Conservation (phyloP, 176 grass and related monocot species). For the Musa schizocarpa region DNA sequence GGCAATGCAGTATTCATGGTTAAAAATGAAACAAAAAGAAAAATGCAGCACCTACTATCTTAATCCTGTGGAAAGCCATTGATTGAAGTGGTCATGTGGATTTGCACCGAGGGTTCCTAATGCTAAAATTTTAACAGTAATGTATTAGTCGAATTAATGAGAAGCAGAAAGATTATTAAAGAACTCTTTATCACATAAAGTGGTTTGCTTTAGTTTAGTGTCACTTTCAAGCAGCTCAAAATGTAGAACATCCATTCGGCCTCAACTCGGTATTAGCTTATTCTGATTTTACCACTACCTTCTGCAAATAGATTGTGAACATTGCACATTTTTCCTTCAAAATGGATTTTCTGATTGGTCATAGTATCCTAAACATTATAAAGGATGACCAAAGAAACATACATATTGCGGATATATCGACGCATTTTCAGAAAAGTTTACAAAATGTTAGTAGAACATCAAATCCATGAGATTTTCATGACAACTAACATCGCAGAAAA, state of each 20-base stretch:
- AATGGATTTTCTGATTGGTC: background rate
- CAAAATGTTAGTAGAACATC: no score
- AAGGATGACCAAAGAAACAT: background rate
- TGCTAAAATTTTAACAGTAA: background rate
- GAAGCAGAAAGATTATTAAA: background rate
- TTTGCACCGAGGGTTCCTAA: background rate
- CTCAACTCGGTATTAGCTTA: background rate
- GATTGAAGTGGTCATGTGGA: no score
- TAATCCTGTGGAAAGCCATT: no score
- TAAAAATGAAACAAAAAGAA: no score
- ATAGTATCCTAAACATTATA: background rate
- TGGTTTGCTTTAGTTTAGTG: background rate
- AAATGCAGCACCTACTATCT: no score
- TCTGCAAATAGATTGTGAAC: no score
- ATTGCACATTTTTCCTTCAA: background rate
- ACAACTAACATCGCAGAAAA: background rate
- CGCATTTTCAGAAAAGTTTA: no score
- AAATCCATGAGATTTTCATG: no score
- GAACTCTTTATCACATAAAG: background rate
- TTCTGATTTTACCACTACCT: background rate
- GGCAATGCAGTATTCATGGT: no score
- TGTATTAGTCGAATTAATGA: background rate
- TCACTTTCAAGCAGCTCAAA: background rate
- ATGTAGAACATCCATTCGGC: background rate
- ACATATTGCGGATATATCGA: background rate